Percentiles rank a stretch among this genome's conserved stretches.
These are phyloP conservation scores for Pochonia chlamydosporia DNA, from an alignment of 2,329 filamentous ascomycete species.

Conservation along the genomic window DNA sequence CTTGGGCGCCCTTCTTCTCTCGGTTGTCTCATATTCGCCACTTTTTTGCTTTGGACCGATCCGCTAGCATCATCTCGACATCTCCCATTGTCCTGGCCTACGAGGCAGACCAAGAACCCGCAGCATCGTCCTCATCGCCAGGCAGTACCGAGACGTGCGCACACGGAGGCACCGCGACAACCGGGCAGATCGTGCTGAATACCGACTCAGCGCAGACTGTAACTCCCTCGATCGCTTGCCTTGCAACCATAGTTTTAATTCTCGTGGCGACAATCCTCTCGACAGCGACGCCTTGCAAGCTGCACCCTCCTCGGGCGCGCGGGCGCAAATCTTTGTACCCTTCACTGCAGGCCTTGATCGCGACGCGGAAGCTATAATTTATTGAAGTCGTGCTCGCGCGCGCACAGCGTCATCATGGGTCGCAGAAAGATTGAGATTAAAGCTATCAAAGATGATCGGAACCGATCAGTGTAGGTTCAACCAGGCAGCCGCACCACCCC, in stretches of 20 bases:
- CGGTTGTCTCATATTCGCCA: constrained; percentile 10
- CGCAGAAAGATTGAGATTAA: constrained; percentile 99
- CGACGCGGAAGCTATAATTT: constrained; percentile 12
- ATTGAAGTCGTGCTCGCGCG: constrained; percentile 8
- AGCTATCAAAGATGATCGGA: constrained; percentile 97
- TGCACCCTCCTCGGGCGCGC: not conserved
- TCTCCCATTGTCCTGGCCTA: not conserved
- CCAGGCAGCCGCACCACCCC: not conserved
- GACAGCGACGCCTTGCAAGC: not conserved
- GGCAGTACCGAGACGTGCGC: not conserved
- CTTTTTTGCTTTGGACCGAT: not conserved
- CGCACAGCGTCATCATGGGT: constrained; percentile 58
- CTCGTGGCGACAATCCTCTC: not conserved
- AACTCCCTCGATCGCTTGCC: not conserved
- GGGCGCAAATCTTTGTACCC: not conserved
- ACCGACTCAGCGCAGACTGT: not conserved
- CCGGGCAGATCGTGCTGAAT: not conserved
- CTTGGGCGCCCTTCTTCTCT: constrained; percentile 6
- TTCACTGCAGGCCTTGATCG: constrained; percentile 3
- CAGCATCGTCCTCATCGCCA: not conserved
- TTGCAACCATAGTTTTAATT: not conserved
- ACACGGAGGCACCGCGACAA: not conserved
- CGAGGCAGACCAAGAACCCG: not conserved
- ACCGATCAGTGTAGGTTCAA: constrained; percentile 83
- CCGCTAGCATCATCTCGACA: not conserved